Base-by-base conservation (phyloP, 1,284 basidiomycete genomes). In the Ceratobasidium sp. region DNA sequence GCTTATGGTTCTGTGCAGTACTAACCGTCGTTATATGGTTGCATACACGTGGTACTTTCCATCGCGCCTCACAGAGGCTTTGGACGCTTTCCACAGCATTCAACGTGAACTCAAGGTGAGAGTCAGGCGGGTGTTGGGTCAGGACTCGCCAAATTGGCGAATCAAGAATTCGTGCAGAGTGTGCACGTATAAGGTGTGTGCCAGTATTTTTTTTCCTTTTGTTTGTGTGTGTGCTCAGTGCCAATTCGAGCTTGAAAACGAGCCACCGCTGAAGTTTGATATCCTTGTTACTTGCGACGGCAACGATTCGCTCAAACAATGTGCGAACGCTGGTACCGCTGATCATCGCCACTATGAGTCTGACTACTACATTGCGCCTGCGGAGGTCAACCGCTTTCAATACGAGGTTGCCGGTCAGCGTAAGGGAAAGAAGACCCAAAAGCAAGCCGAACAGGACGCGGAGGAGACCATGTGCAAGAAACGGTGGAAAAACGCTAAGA, bases 301-400 rank as follows among this genome's bases (percentile, higher is more conserved):
- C 15, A 84, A 84, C 73, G 80, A 83, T 60, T 84, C 83, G 0
- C 80, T 82, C 10, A 84, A 84, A 63, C 79, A 82, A 9, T 79
- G 82, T 53, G 79, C 69, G 7, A 58, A 73, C 81, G 44, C 67
- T 18, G 79, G 51, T 0, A 18, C 40, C 9, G 78, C 66, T 26
- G 82, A 85, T 72, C 77, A 20, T 20, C 79, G 80, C 0, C 28
- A 63, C 23, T 83, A 84, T 69, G 77, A 82, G 18, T 81, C 78
- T n/a, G 81, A 83, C 69, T 84, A 83, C 73, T 83, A 79, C 55
- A 58, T 85, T 2, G 10, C 80, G 13, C 20, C n/a, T 2, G 79
- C 80, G 2, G 80, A 80, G 58, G 82, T 85, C 23, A 73, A 85
- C 56, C 33, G 61, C 33, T 85, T 80, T 81, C 79, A 46, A 49